phyloP scores from a whole-genome alignment of 148 eudicot genomes.

The Camellia lanceoleosa region DNA sequence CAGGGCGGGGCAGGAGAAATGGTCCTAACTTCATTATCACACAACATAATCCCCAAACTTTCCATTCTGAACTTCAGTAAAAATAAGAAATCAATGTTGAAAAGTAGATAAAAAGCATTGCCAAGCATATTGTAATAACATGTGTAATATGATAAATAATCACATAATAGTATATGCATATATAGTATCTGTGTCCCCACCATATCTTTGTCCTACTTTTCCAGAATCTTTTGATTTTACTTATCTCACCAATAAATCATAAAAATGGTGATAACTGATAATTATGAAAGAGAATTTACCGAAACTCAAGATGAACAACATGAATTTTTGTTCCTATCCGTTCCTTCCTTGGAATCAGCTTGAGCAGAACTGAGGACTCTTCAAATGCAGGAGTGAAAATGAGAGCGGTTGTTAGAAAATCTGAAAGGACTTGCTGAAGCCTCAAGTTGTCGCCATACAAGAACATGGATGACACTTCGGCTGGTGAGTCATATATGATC shows the following conservation, averaged over 20 bases:
- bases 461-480: conserved; percentile 50
- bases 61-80: neutral
- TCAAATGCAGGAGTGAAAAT: conserved; percentile 59
- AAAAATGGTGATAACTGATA: neutral
- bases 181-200: neutral
- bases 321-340: conserved; percentile 56
- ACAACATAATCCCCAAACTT: neutral
- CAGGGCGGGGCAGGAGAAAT: no score
- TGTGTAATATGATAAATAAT: neutral
- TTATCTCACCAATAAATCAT: neutral
- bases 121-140: neutral
- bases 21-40: no score
- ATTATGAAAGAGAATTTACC: conserved; percentile 38
- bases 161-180: neutral
- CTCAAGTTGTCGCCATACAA: conserved; percentile 70
- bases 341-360: conserved; percentile 51
- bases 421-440: conserved; percentile 92
- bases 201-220: neutral
- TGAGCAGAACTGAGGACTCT: conserved; percentile 56
- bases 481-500: conserved; percentile 49
- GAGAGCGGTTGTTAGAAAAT: conserved; percentile 63
- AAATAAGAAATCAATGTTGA: conserved; percentile 2
- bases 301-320: conserved; percentile 72
- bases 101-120: neutral
- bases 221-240: conserved; percentile 2